Evolutionary conservation across 495 filamentous ascomycete genomes (phyloP).

Genomic region (Xylona heveae): DNA sequence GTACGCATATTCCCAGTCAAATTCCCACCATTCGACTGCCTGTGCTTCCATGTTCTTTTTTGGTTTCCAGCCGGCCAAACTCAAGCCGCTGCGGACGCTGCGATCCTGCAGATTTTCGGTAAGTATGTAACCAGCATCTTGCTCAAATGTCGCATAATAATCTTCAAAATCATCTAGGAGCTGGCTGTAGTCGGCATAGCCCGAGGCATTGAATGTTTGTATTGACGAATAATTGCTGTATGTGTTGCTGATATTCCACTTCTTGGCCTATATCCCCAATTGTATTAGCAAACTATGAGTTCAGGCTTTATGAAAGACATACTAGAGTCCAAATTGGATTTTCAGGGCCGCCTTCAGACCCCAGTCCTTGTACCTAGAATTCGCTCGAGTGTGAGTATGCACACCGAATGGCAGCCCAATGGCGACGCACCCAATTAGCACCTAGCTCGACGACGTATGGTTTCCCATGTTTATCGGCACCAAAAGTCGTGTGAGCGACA

Average conservation of each 20-base stretch:
- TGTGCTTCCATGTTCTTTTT: slow-evolving; percentile 32
- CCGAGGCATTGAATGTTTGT: slow-evolving; percentile 34
- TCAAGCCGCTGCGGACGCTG: slow-evolving; percentile 35
- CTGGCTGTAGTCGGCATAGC: slow-evolving; percentile 25
- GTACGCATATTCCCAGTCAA: slow-evolving; percentile 34
- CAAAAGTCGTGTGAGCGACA: slow-evolving; percentile 34
- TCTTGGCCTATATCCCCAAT: slow-evolving; percentile 21
- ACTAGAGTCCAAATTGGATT: slow-evolving; percentile 53
- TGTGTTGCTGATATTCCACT: slow-evolving; percentile 37
- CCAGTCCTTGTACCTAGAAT: slow-evolving; percentile 37
- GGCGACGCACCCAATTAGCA: slow-evolving; percentile 34
- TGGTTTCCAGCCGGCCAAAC: slow-evolving; percentile 42
- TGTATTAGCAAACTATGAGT: background rate
- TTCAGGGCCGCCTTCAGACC: slow-evolving; percentile 28
- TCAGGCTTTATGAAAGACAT: slow-evolving; percentile 1
- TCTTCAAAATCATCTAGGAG: slow-evolving; percentile 29
- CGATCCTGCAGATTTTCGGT: slow-evolving; percentile 39
- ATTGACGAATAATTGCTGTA: slow-evolving; percentile 42
- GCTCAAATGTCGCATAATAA: slow-evolving; percentile 25
- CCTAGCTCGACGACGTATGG: slow-evolving; percentile 44
- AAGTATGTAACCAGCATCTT: slow-evolving; percentile 35
- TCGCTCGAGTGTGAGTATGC: background rate
- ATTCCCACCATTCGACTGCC: slow-evolving; percentile 43
- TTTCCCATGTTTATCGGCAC: slow-evolving; percentile 24
- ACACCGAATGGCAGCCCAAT: background rate